Evolutionary conservation across 2,329 filamentous ascomycete species (phyloP), one percentile per base, ranked within the genome.

Genomic region (Nemania sp.): DNA sequence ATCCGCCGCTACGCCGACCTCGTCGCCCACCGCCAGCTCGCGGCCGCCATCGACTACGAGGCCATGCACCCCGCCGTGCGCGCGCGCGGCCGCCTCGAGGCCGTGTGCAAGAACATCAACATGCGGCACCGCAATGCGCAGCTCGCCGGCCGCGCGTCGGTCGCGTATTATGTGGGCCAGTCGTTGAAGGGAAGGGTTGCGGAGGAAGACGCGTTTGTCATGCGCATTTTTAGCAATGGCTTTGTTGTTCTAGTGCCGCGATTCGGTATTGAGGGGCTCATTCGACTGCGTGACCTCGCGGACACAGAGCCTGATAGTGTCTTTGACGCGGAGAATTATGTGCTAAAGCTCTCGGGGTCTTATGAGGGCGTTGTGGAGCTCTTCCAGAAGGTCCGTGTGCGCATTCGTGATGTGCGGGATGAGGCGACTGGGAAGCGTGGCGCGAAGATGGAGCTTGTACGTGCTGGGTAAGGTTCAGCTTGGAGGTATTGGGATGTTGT

Each of bases 1-100:
- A 99, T 99, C 78, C 92, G 96, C 67, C 93, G 97, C 32, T 99
- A 99, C 79, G 95, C 95, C n/a, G 96, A 99, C 83, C 87, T 99
- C 2, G 90, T 97, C 64, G 95, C 93, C 5, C 95, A 99, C 80
- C 88, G 95, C 15, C 96, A 99, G 83, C 90, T 99, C 60, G 95
- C 96, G 0, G 95, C 96, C 10, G 94, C 96, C 32, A 98, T 99
- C 77, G 93, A 92, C 67, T 98, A 98, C 83, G 94, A 94, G 82
- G 85, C 90, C 45, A 86, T 96, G n/a, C 92, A 97, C 77, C 87
- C 93, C 7, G 91, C 90, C 54, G 87, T 97, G 66, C 92, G 93
- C 77, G 93, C 91, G 73, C 91, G 93, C 71, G 89, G 90, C 73
- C 93, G 94, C 74, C 90, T 99, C 64, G 94, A 98, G 80, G 92